Evolutionary conservation across 768 basidiomycete species (phyloP).

Genomic region (Pisolithus sp.): DNA sequence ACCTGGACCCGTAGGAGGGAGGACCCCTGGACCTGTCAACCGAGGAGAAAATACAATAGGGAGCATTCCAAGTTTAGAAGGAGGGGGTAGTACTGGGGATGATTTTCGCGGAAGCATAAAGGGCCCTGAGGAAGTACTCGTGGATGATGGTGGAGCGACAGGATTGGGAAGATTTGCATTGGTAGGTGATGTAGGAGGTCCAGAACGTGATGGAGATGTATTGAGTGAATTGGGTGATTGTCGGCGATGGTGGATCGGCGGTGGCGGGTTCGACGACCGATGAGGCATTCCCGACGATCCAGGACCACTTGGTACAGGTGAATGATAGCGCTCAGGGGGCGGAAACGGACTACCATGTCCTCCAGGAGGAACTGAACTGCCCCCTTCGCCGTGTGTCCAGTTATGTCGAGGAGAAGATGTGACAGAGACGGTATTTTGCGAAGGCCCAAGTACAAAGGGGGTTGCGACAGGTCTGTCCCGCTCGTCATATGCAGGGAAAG

Average conservation of each 20-base stretch:
- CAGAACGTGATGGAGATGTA: slow-evolving; percentile 35
- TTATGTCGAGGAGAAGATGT: slow-evolving; percentile 39
- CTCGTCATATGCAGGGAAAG: slow-evolving; percentile 21
- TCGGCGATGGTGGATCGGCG: slow-evolving; percentile 14
- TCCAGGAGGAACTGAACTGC: slow-evolving; percentile 20
- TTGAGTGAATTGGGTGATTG: slow-evolving; percentile 12
- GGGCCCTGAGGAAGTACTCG: slow-evolving; percentile 6
- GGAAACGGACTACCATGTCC: slow-evolving; percentile 25
- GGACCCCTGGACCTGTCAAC: slow-evolving; percentile 25
- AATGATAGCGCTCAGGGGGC: slow-evolving; percentile 23
- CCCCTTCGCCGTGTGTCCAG: slow-evolving; percentile 28
- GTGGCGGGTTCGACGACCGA: slow-evolving; percentile 17
- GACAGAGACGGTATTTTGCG: slow-evolving; percentile 32
- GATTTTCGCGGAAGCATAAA: slow-evolving; percentile 21
- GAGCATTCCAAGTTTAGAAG: slow-evolving; percentile 21
- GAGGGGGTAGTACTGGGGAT: slow-evolving; percentile 18
- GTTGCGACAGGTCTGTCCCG: slow-evolving; percentile 48
- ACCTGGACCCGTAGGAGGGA: slow-evolving; percentile 22
- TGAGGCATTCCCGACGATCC: slow-evolving; percentile 4
- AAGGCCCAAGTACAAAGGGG: slow-evolving; percentile 48
- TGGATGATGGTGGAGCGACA: slow-evolving; percentile 11
- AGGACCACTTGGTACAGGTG: slow-evolving; percentile 19
- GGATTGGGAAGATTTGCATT: slow-evolving; percentile 11
- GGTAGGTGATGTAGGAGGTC: slow-evolving; percentile 18
- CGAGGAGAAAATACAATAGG: slow-evolving; percentile 23